phyloP scores from a whole-genome alignment of 2,329 filamentous ascomycete species.

The Microascus cirrosus region DNA sequence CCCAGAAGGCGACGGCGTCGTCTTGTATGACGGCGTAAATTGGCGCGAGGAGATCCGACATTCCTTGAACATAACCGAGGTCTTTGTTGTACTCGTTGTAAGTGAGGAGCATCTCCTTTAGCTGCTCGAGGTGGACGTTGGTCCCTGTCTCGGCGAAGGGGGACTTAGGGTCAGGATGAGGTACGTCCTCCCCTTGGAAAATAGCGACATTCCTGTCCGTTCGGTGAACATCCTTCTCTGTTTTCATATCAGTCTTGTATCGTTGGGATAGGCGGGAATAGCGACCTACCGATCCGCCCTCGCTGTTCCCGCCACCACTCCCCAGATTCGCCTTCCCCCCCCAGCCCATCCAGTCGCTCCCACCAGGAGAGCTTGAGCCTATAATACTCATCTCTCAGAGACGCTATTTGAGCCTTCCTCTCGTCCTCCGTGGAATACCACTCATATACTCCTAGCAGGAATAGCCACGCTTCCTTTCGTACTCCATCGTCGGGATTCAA shows the following conservation, averaged over 20 bases:
- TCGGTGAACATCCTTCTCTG: constrained; percentile 97
- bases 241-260: constrained; percentile 10
- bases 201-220: constrained; percentile 93
- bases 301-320: constrained; percentile 98
- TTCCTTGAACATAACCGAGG: constrained; percentile 94
- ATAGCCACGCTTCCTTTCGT: constrained; percentile 93
- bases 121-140: constrained; percentile 94
- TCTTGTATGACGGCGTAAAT: constrained; percentile 97
- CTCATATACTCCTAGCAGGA: constrained; percentile 79
- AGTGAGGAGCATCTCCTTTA: constrained; percentile 97
- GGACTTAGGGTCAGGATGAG: constrained; percentile 90
- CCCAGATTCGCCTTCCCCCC: constrained; percentile 66
- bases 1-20: constrained; percentile 95
- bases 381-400: constrained; percentile 84
- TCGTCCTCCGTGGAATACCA: constrained; percentile 89
- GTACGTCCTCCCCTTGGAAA: constrained; percentile 91
- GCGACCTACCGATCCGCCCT: constrained; percentile 71
- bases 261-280: background rate
- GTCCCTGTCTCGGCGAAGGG: constrained; percentile 89
- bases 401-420: constrained; percentile 70
- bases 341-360: constrained; percentile 79
- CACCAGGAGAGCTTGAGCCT: constrained; percentile 92
- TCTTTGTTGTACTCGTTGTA: constrained; percentile 98
- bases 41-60: constrained; percentile 92
- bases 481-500: constrained; percentile 82